These are phyloP conservation scores for Wickerhamiella infanticola DNA, from an alignment of 1,139 yeast genomes.

Conservation along the genomic window DNA sequence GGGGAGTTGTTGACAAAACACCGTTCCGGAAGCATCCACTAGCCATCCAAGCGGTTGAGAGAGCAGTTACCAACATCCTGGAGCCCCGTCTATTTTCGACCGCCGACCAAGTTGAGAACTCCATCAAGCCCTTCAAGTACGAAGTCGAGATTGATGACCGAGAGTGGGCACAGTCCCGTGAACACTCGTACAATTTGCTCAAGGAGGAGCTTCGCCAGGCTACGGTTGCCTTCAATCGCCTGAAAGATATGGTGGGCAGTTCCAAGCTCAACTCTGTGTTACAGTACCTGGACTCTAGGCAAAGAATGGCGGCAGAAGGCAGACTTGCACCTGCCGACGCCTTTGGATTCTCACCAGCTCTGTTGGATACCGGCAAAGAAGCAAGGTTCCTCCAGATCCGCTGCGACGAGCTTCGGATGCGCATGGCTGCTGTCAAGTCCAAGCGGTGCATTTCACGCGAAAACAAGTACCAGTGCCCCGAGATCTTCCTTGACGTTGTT, in stretches of 20 bases:
- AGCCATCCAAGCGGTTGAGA: constrained; percentile 66
- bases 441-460: constrained; percentile 63
- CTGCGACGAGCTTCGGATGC: constrained; percentile 50
- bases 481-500: constrained; percentile 81
- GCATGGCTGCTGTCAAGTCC: constrained; percentile 62
- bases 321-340: constrained; percentile 29
- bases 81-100: constrained; percentile 73
- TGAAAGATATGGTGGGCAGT: constrained; percentile 65
- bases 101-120: constrained; percentile 95
- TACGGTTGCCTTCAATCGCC: constrained; percentile 42
- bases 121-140: constrained; percentile 93
- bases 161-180: constrained; percentile 77
- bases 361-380: constrained; percentile 58
- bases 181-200: constrained; percentile 54
- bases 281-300: constrained; percentile 43
- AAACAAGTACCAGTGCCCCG: constrained; percentile 86
- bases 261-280: constrained; percentile 72
- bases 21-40: constrained; percentile 71
- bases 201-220: constrained; percentile 82
- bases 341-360: constrained; percentile 53
- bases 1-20: constrained; percentile 54
- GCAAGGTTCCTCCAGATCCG: constrained; percentile 75
- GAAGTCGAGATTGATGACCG: constrained; percentile 93
- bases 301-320: constrained; percentile 20
- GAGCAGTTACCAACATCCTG: constrained; percentile 71